Conservation (phyloP, 2,329 filamentous ascomycete genomes). For the Fusarium setosum region DNA sequence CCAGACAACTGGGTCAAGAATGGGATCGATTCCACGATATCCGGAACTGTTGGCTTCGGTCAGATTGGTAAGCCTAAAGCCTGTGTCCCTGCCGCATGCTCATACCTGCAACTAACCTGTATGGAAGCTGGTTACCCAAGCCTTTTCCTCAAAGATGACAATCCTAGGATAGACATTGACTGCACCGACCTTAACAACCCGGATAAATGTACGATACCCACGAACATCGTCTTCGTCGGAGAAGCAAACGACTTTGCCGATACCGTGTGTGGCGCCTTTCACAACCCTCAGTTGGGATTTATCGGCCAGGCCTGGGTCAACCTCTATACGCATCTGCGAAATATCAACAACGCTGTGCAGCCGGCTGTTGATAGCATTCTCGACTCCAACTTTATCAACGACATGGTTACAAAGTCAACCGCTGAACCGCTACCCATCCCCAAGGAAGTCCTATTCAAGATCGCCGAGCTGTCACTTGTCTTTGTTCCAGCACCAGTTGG, state of each 20-base stretch:
- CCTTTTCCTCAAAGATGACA: background rate
- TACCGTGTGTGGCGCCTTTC: background rate
- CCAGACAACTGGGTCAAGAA: background rate
- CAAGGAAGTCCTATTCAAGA: background rate
- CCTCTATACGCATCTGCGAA: background rate
- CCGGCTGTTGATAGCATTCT: background rate
- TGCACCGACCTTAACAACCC: background rate
- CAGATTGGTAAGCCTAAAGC: background rate
- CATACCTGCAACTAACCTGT: background rate
- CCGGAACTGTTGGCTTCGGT: background rate
- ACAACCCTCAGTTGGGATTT: background rate
- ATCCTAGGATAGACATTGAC: background rate
- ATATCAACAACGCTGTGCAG: background rate
- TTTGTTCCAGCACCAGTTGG: background rate
- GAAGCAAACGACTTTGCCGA: background rate
- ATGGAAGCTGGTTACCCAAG: background rate
- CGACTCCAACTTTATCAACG: background rate
- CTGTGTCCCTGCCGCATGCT: too few species aligned
- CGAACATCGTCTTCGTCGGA: background rate
- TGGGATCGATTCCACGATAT: background rate
- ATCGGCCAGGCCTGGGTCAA: constrained; percentile 1
- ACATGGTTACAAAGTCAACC: background rate
- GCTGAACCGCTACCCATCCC: background rate
- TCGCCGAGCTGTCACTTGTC: background rate
- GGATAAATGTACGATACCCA: background rate